Conservation (phyloP, 257 asterid species). For the Henckelia pumila region DNA sequence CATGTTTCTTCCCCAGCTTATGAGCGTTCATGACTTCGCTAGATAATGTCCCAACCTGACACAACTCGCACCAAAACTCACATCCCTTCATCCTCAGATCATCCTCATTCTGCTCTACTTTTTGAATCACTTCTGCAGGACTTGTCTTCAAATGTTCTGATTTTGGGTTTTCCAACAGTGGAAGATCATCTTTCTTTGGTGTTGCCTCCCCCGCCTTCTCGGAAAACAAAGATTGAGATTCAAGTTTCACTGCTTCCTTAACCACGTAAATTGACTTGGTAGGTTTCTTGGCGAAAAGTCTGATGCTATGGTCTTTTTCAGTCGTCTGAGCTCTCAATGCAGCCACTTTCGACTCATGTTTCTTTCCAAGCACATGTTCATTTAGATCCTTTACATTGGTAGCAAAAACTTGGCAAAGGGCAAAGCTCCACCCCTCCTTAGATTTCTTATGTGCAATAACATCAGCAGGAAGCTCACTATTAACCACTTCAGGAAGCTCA, state of each 20-base stretch:
- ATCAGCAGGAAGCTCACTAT: not conserved
- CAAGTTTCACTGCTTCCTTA: slow-evolving; percentile 14
- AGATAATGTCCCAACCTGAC: slow-evolving; percentile 39
- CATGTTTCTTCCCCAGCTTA: slow-evolving; percentile 51
- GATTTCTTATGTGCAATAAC: slow-evolving; percentile 28
- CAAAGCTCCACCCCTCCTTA: slow-evolving; percentile 50
- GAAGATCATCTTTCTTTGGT: slow-evolving; percentile 10
- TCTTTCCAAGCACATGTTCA: slow-evolving; percentile 55
- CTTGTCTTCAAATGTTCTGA: slow-evolving; percentile 17
- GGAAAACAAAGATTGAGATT: slow-evolving; percentile 14
- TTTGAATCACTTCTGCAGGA: not conserved
- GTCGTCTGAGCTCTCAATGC: slow-evolving; percentile 29
- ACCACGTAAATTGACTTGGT: not conserved
- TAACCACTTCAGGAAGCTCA: not conserved
- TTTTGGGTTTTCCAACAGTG: slow-evolving; percentile 1
- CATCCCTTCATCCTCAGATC: slow-evolving; percentile 14
- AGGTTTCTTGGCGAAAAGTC: slow-evolving; percentile 33
- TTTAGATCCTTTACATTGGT: slow-evolving; percentile 34
- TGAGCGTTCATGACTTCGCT: slow-evolving; percentile 35
- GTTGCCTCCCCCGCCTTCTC: slow-evolving; percentile 20
- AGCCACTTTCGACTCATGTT: slow-evolving; percentile 57
- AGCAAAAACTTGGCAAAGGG: slow-evolving; percentile 48
- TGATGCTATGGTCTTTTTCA: slow-evolving; percentile 35
- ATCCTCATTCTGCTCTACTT: slow-evolving; percentile 9
- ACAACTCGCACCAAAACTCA: slow-evolving; percentile 53